Conservation (phyloP, 306 rosid genomes). For the Psophocarpus tetragonolobus region DNA sequence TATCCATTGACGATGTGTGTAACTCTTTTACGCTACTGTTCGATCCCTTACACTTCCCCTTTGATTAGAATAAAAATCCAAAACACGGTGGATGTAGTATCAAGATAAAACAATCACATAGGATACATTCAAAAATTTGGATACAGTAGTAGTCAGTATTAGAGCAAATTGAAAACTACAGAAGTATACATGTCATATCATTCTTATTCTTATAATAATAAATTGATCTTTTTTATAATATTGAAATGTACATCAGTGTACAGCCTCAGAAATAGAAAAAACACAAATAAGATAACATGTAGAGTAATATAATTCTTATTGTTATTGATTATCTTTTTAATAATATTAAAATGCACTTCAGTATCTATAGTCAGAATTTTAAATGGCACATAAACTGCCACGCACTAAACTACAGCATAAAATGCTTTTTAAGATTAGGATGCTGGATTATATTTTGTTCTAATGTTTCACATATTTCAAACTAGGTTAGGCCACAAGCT, state of each 20-base stretch:
- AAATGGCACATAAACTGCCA: background rate
- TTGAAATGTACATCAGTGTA: background rate
- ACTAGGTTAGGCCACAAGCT: background rate
- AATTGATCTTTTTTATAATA: background rate
- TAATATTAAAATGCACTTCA: background rate
- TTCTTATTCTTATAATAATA: background rate
- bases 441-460: background rate
- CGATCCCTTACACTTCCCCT: background rate
- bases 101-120: background rate
- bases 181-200: background rate
- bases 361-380: background rate
- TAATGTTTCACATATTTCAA: background rate
- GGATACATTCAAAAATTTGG: background rate
- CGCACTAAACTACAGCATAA: slow-evolving; percentile 6
- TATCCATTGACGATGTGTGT: background rate
- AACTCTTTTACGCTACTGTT: background rate
- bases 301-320: background rate
- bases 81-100: background rate
- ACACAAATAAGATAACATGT: background rate
- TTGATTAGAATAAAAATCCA: background rate
- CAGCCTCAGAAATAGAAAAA: background rate
- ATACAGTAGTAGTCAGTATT: background rate
- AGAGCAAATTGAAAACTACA: slow-evolving; percentile 15
- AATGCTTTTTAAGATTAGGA: background rate
- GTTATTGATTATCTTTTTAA: background rate